Base-by-base conservation (phyloP, 257 asterid genomes). In the Parsonsia alboflavescens region DNA sequence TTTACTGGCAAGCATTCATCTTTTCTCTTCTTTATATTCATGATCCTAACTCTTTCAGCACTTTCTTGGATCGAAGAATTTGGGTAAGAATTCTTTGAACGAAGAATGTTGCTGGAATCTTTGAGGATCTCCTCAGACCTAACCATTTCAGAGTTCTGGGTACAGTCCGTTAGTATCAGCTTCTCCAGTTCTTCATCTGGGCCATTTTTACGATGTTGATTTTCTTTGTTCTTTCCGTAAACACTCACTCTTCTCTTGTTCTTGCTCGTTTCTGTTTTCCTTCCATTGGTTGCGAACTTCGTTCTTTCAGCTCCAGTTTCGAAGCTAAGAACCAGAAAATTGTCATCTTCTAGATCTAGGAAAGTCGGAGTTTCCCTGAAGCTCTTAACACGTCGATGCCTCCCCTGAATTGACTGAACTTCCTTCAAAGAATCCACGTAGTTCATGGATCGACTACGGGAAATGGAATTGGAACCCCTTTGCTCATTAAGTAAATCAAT, bases 291-390 rank as follows among this genome's bases (percentile, higher is more conserved):
- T 22, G 39, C 49, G 26, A 71, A 67, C 59, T 78, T 69, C 56
- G 22, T 42, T 24, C 41, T 70, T 64, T 56, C 72, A 66, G 61
- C 61, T 3, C 52, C 84, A 62, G 73, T 41, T 36, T 91, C 97
- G 41, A 92, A 90, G 88, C 90, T 90, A 49, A 92, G 88, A 58
- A 90, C 83, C 79, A 85, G 81, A 74, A 88, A 90, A 0, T 90
- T 68, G 9, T 92, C 93, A 73, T 92, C 97, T 84, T 90, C 88
- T 0, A 87, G 80, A 77, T 86, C 91, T 66, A 52, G 42, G 70
- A 82, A 90, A 1, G 78, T 50, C 2, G 93, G 89, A 33, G 81
- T 73, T 49, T 79, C 86, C 36, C 86, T 70, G 24, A 82, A 79
- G 79, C 88, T 81, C 48, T 73, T 26, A 2, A 49, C 61, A n/a